Base-by-base conservation (phyloP, 1,284 basidiomycete species). In the Sporisorium sorghi region DNA sequence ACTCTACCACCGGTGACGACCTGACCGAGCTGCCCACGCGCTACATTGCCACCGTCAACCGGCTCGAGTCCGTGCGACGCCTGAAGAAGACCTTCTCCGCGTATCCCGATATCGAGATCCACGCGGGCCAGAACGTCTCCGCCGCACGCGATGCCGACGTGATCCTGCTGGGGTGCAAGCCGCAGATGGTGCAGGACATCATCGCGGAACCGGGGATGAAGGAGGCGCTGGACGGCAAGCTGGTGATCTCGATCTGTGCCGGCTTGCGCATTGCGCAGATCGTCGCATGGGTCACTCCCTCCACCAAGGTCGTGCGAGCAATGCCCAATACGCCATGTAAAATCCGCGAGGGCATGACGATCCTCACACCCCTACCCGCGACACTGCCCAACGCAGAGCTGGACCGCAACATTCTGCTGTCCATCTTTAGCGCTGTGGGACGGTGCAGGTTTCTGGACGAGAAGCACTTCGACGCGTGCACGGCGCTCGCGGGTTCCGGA, bases 251-350 rank as follows among this genome's bases (percentile, higher is more conserved):
- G 76, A 98, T 99, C 80, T 90, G 97, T 44, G 96, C 97, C 10
- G 97, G 97, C 73, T 91, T 97, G 6, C 96, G 92, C 17, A 93
- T 98, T 76, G 79, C 87, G 17, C 94, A 97, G 85, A 87, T 99
- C 43, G 86, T 87, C 53, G 87, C 85, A 10, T 92, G 91, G 91
- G 92, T 96, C 28, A 87, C 88, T 19, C 87, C 90, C 0, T 87
- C 87, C n/a, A 94, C 93, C 39, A 90, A 89, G 74, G 92, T 98
- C 52, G 91, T 98, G 52, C 90, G 97, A 56, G 93, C 94, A 3
- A 99, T 99, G 97, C 96, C 97, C 70, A 99, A 99, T 85, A 99
- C 97, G 1, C 95, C 97, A 9, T 94, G 93, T 87, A 93, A 94
- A 64, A 84, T 84, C 48, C 75, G 83, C 10, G 78, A 84, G 55